A percentile compares a stretch with the other conserved stretches of the same genome.
These are phyloP conservation scores for Leptodermis oblonga DNA, from an alignment of 257 asterid genomes.

Conservation along the genomic window DNA sequence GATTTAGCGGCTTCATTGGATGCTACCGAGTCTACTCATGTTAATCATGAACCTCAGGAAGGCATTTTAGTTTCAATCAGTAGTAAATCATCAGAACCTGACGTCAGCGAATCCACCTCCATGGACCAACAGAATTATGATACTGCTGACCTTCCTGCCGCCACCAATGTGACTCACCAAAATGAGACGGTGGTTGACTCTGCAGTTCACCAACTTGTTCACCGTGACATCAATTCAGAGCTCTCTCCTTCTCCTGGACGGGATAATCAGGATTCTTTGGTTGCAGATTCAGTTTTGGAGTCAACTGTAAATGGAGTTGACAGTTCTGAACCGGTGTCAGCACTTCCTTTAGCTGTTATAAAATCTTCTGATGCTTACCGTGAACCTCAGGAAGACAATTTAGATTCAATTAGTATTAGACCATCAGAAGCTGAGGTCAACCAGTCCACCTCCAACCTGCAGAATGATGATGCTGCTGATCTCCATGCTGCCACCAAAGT, in stretches of 20 bases:
- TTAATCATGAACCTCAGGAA: neutral
- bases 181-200: slow-evolving; percentile 9
- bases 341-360: neutral
- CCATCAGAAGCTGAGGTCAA: neutral
- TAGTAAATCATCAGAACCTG: neutral
- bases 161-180: neutral
- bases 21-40: neutral
- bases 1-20: neutral
- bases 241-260: neutral
- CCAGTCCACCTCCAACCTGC: neutral
- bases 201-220: neutral
- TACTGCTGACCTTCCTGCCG: neutral
- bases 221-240: neutral
- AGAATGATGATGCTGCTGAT: neutral
- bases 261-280: slow-evolving; percentile 8
- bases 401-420: neutral
- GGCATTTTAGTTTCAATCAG: neutral
- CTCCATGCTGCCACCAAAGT: neutral
- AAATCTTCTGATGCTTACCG: neutral
- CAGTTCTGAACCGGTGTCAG: neutral
- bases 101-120: neutral
- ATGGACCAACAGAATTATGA: neutral
- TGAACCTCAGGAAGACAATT: neutral
- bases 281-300: neutral
- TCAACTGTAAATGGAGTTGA: neutral